phyloP scores from a whole-genome alignment of 768 basidiomycete genomes.

The Pleurotus ostreatus region DNA sequence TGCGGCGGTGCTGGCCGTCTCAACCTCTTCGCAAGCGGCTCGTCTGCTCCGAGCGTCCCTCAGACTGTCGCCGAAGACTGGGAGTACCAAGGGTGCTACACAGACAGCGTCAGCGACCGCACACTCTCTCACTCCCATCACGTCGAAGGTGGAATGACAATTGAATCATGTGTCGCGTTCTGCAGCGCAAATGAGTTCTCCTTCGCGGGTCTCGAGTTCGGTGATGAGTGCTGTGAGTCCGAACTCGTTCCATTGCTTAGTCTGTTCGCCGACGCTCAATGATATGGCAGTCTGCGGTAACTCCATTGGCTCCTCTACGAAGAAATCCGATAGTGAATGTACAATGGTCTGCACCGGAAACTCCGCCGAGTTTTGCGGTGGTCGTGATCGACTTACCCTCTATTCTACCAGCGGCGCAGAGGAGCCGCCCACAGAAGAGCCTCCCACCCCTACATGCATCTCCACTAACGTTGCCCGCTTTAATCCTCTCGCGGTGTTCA shows the following conservation, averaged over 20 bases:
- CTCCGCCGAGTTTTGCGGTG: conserved; percentile 14
- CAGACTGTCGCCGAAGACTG: neutral
- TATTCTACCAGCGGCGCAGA: neutral
- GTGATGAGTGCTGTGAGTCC: conserved; percentile 11
- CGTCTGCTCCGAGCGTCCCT: neutral
- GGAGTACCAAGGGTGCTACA: neutral
- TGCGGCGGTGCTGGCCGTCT: neutral
- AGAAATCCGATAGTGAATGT: conserved; percentile 24
- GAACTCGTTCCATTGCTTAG: neutral
- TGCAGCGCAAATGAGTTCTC: conserved; percentile 35
- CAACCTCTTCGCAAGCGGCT: neutral
- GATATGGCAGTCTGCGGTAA: neutral
- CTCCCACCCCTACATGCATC: too few species aligned
- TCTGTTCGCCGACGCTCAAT: neutral
- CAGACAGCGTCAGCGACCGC: neutral
- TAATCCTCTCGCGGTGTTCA: too few species aligned
- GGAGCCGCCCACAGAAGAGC: too few species aligned
- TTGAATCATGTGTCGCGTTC: conserved; percentile 34
- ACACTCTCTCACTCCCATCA: neutral
- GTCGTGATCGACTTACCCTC: conserved; percentile 6
- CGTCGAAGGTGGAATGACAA: conserved; percentile 18
- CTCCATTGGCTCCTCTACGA: neutral
- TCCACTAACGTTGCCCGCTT: too few species aligned
- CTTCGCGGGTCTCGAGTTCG: conserved; percentile 37
- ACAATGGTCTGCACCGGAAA: conserved; percentile 17